Base-by-base conservation (phyloP, 2,329 filamentous ascomycete genomes). In the Neopestalotiopsis clavispora region DNA sequence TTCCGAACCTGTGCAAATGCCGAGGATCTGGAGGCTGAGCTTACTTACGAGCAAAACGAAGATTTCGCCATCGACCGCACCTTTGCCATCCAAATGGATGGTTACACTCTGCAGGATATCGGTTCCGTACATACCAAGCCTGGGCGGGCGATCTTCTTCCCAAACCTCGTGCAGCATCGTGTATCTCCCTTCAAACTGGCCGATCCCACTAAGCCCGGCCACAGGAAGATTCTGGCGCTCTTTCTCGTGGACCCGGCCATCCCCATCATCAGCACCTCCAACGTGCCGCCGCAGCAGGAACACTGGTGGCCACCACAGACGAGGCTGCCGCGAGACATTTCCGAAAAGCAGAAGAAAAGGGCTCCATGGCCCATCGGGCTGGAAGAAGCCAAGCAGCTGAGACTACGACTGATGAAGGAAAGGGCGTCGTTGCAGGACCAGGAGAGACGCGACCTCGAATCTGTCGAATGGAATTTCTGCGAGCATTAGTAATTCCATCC, bases 1-100 rank as follows among this genome's bases (percentile, higher is more conserved):
- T 84, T 84, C 32, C 86, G 86, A 14, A 77, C 88, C 70, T 81
- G 64, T 42, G 71, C 71, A 28, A 13, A 62, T 12, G 23, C 2
- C 0, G 10, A 4, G 4, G 14, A 69, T 20, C 17, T 66, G 10
- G 17, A 34, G 10, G 34, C 70, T 1, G 58, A 66, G 2, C 10
- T 28, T 32, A 4, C 32, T 7, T 28, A 40, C 7, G 64, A 34
- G 4, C 68, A 71, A 56, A 68, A 70, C n/a, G 23, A 42, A 14
- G 70, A 71, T 61, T 7, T 40, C 56, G 69, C 45, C 60, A n/a
- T 70, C 4, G 68, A 68, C 17, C 20, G 40, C 12, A 67, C 62
- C 7, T 57, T 40, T 20, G 70, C 68, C 40, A 65, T 42, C n/a
- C 23, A n/a, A 1, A 14, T 57, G 2, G 4, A 34, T 7, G 49